phyloP scores from a whole-genome alignment of 73 alveolate genomes.

The Symbiodinium pilosum region DNA sequence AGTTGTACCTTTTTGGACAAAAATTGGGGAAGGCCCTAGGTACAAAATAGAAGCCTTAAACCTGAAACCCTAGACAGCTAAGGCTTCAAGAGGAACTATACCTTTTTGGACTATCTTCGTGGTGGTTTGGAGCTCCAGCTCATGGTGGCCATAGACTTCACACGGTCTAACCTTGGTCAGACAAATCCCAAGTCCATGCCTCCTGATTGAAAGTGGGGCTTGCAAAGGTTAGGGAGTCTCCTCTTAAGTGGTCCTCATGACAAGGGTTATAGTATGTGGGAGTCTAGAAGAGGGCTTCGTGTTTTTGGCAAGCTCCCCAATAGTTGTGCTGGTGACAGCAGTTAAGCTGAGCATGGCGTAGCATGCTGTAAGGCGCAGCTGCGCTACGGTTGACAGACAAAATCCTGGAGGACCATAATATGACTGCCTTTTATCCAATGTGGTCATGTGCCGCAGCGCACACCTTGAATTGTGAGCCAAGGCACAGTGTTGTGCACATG shows the following conservation, averaged over 20 bases:
- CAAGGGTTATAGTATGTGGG: too few relatives aligned
- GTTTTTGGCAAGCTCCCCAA: too few relatives aligned
- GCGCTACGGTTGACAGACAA: not conserved
- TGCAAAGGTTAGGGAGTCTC: too few relatives aligned
- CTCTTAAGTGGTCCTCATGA: too few relatives aligned
- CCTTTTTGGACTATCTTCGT: slow-evolving; percentile 71
- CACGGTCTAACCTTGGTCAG: slow-evolving; percentile 85
- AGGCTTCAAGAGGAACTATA: slow-evolving; percentile 11
- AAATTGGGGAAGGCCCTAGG: too few relatives aligned
- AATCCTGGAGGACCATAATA: too few relatives aligned
- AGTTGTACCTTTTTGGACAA: too few relatives aligned
- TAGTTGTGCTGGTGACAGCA: too few relatives aligned
- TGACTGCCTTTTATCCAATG: slow-evolving; percentile 5
- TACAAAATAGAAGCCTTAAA: too few relatives aligned
- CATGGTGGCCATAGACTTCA: slow-evolving; percentile 84
- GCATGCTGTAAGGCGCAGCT: not conserved
- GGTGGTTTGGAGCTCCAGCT: slow-evolving; percentile 90
- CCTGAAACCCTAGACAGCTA: not conserved
- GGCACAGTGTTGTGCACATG: slow-evolving; percentile 77
- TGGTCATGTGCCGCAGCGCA: too few relatives aligned
- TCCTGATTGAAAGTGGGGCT: not conserved
- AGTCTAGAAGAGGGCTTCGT: too few relatives aligned
- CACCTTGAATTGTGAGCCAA: not conserved
- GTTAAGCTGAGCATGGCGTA: too few relatives aligned
- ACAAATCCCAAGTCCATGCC: slow-evolving; percentile 69